Percentiles rank a stretch among this genome's conserved stretches.
These are phyloP conservation scores for Starmerella scarabaei DNA, from an alignment of 805 yeast genomes.

Conservation along the genomic window DNA sequence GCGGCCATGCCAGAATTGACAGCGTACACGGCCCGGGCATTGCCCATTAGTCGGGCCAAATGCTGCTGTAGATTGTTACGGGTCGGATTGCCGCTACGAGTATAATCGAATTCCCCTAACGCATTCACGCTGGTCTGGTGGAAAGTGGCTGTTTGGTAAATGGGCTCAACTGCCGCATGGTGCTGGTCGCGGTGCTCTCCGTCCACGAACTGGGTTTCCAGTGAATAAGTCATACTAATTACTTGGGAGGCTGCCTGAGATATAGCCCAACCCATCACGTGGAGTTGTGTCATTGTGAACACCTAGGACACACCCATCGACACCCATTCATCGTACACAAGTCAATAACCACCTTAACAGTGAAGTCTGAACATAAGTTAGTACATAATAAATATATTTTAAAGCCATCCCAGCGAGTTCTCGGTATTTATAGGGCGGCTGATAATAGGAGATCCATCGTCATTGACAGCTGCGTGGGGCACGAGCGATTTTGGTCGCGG, in stretches of 20 bases:
- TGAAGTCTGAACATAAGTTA: too few relatives aligned
- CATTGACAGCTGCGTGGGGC: not conserved
- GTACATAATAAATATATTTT: constrained; percentile 7
- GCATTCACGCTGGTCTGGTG: constrained; percentile 60
- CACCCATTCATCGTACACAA: too few relatives aligned
- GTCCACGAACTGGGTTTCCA: constrained; percentile 61
- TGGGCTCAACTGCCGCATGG: constrained; percentile 73
- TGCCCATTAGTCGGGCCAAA: constrained; percentile 58
- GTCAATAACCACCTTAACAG: too few relatives aligned
- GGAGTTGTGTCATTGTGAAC: too few relatives aligned
- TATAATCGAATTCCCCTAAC: constrained; percentile 74
- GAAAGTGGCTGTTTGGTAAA: constrained; percentile 91
- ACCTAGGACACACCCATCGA: too few relatives aligned
- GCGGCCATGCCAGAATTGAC: constrained; percentile 92
- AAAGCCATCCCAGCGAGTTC: constrained; percentile 32
- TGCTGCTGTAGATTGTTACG: constrained; percentile 69
- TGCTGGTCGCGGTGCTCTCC: constrained; percentile 52
- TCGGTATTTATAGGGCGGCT: constrained; percentile 32
- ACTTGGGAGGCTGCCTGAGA: too few relatives aligned
- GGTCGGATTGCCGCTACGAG: constrained; percentile 91
- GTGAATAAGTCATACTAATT: not conserved
- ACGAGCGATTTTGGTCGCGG: not conserved
- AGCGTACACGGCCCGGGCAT: constrained; percentile 60
- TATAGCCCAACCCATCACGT: too few relatives aligned
- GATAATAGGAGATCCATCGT: constrained; percentile 21